Conservation (phyloP, 2,329 filamentous ascomycete genomes). For the Xylariaceae sp. region DNA sequence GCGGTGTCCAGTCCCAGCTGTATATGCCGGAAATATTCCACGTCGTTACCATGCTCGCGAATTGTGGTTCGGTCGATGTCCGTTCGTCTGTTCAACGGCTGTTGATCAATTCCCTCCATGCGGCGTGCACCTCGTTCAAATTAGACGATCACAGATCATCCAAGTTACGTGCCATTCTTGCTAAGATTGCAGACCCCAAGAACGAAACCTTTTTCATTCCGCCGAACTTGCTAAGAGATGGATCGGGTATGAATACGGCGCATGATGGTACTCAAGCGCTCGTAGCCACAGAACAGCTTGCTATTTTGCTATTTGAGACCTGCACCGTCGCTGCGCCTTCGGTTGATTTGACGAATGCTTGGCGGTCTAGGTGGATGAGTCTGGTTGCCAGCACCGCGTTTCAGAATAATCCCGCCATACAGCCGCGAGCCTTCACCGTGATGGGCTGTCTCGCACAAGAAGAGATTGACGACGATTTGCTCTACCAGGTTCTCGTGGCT, state of each 20-base stretch:
- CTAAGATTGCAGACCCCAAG: conserved; percentile 56
- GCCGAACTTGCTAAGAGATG: conserved; percentile 45
- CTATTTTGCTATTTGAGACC: conserved; percentile 59
- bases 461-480: conserved; percentile 66
- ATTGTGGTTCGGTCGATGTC: conserved; percentile 56
- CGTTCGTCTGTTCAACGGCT: conserved; percentile 59
- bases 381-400: conserved; percentile 68
- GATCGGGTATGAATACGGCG: conserved; percentile 49
- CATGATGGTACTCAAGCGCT: conserved; percentile 52
- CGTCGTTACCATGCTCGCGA: conserved; percentile 66
- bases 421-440: conserved; percentile 64
- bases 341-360: conserved; percentile 61
- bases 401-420: conserved; percentile 68
- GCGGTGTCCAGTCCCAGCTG: conserved; percentile 61
- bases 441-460: conserved; percentile 69
- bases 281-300: conserved; percentile 57
- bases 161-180: conserved; percentile 53
- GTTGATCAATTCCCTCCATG: conserved; percentile 63
- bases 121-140: conserved; percentile 61
- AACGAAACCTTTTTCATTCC: conserved; percentile 55
- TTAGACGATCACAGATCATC: conserved; percentile 56
- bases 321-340: conserved; percentile 61
- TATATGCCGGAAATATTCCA: conserved; percentile 68
- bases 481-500: conserved; percentile 67
- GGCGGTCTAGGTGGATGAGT: conserved; percentile 71